These are phyloP conservation scores for Exophiala alcalophila DNA, from an alignment of 2,329 filamentous ascomycete genomes.

Conservation along the genomic window DNA sequence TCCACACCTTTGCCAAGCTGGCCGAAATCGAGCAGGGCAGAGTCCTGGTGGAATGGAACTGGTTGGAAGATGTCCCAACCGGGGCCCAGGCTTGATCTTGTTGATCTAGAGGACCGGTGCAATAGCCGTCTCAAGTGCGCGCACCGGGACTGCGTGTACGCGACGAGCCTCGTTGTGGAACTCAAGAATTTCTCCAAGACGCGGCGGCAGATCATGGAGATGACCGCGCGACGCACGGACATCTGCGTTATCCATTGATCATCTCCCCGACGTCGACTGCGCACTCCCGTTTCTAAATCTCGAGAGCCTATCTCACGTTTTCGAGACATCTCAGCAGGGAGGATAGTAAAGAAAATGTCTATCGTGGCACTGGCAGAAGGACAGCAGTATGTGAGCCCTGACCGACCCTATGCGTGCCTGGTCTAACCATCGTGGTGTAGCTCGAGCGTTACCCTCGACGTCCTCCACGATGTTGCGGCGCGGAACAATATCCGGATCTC, in stretches of 20 bases:
- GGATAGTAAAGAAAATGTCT: slow-evolving; percentile 21
- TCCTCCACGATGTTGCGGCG: slow-evolving; percentile 27
- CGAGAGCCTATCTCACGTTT: too few relatives aligned
- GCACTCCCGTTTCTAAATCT: not conserved
- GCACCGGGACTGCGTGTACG: too few relatives aligned
- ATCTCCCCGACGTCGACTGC: too few relatives aligned
- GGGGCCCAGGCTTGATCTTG: slow-evolving; percentile 18
- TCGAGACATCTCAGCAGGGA: too few relatives aligned
- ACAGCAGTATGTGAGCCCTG: slow-evolving; percentile 11
- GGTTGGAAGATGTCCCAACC: slow-evolving; percentile 43
- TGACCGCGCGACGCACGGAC: slow-evolving; percentile 12
- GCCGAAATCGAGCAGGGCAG: slow-evolving; percentile 47
- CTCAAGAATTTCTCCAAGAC: too few relatives aligned
- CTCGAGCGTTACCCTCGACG: slow-evolving; percentile 26
- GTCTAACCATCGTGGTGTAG: slow-evolving; percentile 13
- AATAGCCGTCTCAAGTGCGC: too few relatives aligned
- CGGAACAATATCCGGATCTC: slow-evolving; percentile 24
- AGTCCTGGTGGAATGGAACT: slow-evolving; percentile 51
- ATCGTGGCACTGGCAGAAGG: slow-evolving; percentile 28
- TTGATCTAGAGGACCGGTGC: too few relatives aligned
- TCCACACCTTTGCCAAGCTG: slow-evolving; percentile 48
- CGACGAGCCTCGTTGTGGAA: too few relatives aligned
- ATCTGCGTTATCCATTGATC: too few relatives aligned
- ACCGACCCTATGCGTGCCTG: not conserved
- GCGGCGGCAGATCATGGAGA: too few relatives aligned